phyloP scores from a whole-genome alignment of 163 green algal species.

The Scenedesmus sp. region DNA sequence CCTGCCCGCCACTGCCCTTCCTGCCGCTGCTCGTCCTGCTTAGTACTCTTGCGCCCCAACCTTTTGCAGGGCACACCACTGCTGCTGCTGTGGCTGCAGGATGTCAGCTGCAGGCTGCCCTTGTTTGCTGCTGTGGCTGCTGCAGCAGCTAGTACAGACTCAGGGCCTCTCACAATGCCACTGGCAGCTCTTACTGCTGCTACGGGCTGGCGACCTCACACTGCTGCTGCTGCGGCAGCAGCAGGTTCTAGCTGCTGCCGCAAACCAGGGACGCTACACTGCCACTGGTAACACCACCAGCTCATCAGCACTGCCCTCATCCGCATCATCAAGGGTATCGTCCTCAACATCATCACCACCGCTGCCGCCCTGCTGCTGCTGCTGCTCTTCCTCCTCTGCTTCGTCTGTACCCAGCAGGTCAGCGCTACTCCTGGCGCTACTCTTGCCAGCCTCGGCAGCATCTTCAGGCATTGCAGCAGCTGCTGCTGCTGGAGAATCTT shows the following conservation, averaged over 20 bases:
- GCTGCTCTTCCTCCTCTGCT: not conserved
- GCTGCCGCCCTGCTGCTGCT: not conserved
- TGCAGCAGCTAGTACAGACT: not conserved
- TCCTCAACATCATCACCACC: not conserved
- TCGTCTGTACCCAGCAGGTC: not conserved
- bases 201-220: not conserved
- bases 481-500: constrained; percentile 4
- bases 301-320: not conserved
- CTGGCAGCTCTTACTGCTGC: not conserved
- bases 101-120: too few species aligned
- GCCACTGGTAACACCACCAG: not conserved
- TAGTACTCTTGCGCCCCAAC: too few species aligned
- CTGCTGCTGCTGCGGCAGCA: not conserved
- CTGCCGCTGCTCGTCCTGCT: too few species aligned
- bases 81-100: too few species aligned
- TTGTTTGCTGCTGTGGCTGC: not conserved
- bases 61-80: too few species aligned
- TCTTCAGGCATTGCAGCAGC: not conserved
- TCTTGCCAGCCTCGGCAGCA: not conserved
- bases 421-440: constrained; percentile 2
- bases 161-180: not conserved
- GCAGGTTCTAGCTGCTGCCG: not conserved
- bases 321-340: not conserved
- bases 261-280: not conserved
- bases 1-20: too few species aligned